phyloP scores from a whole-genome alignment of 176 grass and related monocot genomes.

The Pontederia paniculata region DNA sequence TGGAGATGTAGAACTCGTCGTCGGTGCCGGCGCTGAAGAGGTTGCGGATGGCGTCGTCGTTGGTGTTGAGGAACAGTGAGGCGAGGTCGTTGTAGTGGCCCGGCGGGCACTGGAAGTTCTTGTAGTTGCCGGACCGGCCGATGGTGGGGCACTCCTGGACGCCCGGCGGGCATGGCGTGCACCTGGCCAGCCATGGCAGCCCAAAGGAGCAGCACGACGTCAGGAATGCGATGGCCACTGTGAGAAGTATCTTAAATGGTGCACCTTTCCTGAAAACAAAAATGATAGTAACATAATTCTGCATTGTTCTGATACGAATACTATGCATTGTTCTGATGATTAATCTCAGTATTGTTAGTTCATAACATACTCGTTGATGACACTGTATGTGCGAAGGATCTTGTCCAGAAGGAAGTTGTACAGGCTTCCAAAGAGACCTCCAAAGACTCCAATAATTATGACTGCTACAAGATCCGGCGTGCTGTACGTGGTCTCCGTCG shows the following conservation, averaged over 20 bases:
- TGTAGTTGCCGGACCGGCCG: slow-evolving; percentile 57
- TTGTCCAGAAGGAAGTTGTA: slow-evolving; percentile 41
- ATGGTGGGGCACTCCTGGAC: slow-evolving; percentile 38
- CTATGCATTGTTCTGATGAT: too few species aligned
- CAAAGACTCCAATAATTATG: slow-evolving; percentile 29
- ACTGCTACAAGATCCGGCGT: slow-evolving; percentile 18
- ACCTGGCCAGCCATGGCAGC: slow-evolving; percentile 35
- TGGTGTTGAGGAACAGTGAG: slow-evolving; percentile 66
- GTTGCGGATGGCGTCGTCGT: slow-evolving; percentile 66
- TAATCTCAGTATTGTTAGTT: too few species aligned
- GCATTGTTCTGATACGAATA: too few species aligned
- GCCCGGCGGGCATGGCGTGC: slow-evolving; percentile 31
- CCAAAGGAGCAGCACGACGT: slow-evolving; percentile 52
- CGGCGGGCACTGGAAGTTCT: slow-evolving; percentile 42
- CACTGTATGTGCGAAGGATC: slow-evolving; percentile 33
- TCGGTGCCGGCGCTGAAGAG: slow-evolving; percentile 40
- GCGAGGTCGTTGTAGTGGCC: slow-evolving; percentile 59
- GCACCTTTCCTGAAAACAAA: slow-evolving; percentile 37
- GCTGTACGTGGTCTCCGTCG: slow-evolving; percentile 26
- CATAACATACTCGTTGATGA: slow-evolving; percentile 51
- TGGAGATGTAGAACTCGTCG: slow-evolving; percentile 36
- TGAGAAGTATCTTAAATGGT: slow-evolving; percentile 51
- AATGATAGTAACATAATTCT: too few species aligned
- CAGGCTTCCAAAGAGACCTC: slow-evolving; percentile 41
- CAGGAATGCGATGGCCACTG: slow-evolving; percentile 35